A percentile compares a stretch with the other conserved stretches of the same genome.
phyloP scores from a whole-genome alignment of 345 rosid genomes.

The Rhizophora apiculata region DNA sequence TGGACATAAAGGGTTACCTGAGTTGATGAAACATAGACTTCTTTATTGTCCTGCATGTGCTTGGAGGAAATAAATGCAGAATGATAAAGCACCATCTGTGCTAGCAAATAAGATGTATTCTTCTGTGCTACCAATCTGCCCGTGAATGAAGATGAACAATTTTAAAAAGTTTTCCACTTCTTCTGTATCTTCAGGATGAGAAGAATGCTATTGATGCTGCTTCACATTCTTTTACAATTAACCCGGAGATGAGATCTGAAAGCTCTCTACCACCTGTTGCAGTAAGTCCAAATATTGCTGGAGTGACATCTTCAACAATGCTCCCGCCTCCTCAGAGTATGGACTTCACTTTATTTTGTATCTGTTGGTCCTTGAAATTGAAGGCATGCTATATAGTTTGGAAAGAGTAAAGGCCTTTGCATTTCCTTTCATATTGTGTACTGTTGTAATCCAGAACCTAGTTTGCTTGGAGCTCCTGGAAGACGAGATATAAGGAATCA shows the following conservation, averaged over 20 bases:
- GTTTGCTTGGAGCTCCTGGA: slow-evolving; percentile 81
- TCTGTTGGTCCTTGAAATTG: slow-evolving; percentile 7
- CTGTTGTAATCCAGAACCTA: slow-evolving; percentile 53
- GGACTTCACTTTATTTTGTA: slow-evolving; percentile 18
- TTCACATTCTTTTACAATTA: slow-evolving; percentile 35
- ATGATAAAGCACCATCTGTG: not conserved
- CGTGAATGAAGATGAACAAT: not conserved
- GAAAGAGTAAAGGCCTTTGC: not conserved
- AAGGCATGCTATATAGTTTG: not conserved
- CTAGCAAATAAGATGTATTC: not conserved
- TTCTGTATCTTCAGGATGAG: slow-evolving; percentile 41
- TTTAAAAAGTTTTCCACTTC: slow-evolving; percentile 7
- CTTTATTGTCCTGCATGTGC: not conserved
- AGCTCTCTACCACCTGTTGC: slow-evolving; percentile 52
- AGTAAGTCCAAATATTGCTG: slow-evolving; percentile 39
- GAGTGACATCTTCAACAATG: slow-evolving; percentile 37
- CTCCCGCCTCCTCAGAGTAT: slow-evolving; percentile 67
- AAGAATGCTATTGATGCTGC: slow-evolving; percentile 44
- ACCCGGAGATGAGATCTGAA: slow-evolving; percentile 56
- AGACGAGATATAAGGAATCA: slow-evolving; percentile 69
- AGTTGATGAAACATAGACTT: not conserved
- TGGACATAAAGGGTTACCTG: not conserved
- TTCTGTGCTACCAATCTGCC: not conserved
- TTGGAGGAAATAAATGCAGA: not conserved
- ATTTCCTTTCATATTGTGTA: slow-evolving; percentile 12